Conservation (phyloP, 177 flowering plant species). For the Vitis hybrid region DNA sequence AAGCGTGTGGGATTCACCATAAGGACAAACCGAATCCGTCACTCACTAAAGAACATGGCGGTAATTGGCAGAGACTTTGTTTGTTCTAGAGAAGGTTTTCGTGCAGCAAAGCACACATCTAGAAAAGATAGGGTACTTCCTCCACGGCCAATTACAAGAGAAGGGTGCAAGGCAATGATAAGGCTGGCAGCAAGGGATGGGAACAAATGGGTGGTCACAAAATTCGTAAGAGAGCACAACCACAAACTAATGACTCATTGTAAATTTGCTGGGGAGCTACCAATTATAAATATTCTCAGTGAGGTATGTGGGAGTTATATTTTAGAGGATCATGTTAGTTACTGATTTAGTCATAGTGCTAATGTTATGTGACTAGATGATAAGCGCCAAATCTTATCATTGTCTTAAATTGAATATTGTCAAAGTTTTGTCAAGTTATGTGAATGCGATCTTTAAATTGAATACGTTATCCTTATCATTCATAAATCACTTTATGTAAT, state of each 20-base stretch:
- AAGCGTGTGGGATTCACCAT: slow-evolving; percentile 29
- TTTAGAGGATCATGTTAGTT: neutral
- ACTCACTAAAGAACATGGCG: slow-evolving; percentile 23
- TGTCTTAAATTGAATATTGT: neutral
- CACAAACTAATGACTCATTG: slow-evolving; percentile 25
- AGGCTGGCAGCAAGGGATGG: slow-evolving; percentile 27
- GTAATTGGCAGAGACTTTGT: slow-evolving; percentile 30
- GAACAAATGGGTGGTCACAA: slow-evolving; percentile 35
- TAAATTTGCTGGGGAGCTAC: slow-evolving; percentile 22
- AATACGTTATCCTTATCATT: neutral
- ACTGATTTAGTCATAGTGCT: neutral
- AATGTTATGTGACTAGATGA: neutral
- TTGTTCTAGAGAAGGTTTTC: slow-evolving; percentile 34
- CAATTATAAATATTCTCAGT: slow-evolving; percentile 18
- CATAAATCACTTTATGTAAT: neutral
- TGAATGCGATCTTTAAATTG: neutral
- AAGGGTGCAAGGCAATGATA: slow-evolving; percentile 37
- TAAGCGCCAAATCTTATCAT: neutral
- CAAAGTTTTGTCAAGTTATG: neutral
- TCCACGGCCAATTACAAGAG: slow-evolving; percentile 30
- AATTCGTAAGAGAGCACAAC: slow-evolving; percentile 28
- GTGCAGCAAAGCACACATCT: slow-evolving; percentile 26
- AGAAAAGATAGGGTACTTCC: slow-evolving; percentile 30
- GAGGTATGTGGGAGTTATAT: slow-evolving; percentile 15
- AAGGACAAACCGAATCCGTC: slow-evolving; percentile 28